A percentile compares a stretch with the other conserved stretches of the same genome.
These are phyloP conservation scores for Chrysoporthe cubensis DNA, from an alignment of 2,329 filamentous ascomycete species.

Conservation along the genomic window DNA sequence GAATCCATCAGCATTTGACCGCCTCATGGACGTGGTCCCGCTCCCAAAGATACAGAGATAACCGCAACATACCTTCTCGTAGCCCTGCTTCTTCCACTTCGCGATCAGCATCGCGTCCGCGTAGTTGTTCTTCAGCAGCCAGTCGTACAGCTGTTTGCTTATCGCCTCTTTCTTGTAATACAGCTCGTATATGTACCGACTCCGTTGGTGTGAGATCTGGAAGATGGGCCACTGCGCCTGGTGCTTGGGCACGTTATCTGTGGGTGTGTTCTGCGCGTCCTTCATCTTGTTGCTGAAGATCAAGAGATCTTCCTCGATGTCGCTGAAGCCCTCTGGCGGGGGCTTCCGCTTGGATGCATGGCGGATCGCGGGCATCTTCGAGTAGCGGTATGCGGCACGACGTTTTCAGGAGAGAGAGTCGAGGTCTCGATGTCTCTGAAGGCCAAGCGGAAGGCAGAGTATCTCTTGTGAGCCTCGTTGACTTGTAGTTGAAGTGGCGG, in stretches of 20 bases:
- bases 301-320: slow-evolving; percentile 84
- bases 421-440: neutral
- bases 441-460: neutral
- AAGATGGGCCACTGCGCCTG: slow-evolving; percentile 97
- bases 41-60: neutral
- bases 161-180: slow-evolving; percentile 99
- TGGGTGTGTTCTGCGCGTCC: slow-evolving; percentile 89
- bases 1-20: slow-evolving; percentile 33
- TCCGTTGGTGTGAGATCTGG: slow-evolving; percentile 92
- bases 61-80: slow-evolving; percentile 76
- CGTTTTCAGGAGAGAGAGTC: neutral
- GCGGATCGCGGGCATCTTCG: slow-evolving; percentile 75
- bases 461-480: neutral
- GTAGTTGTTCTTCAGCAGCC: slow-evolving; percentile 94
- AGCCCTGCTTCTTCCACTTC: slow-evolving; percentile 99
- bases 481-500: neutral
- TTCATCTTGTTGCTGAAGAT: slow-evolving; percentile 92
- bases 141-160: slow-evolving; percentile 89
- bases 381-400: slow-evolving; percentile 2
- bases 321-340: slow-evolving; percentile 82
- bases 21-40: neutral
- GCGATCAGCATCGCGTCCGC: slow-evolving; percentile 94
- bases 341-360: slow-evolving; percentile 78
- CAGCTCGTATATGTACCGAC: slow-evolving; percentile 92
- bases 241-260: slow-evolving; percentile 77